phyloP scores from a whole-genome alignment of 1,139 yeast species.

The Yamadazyma trypodendri region DNA sequence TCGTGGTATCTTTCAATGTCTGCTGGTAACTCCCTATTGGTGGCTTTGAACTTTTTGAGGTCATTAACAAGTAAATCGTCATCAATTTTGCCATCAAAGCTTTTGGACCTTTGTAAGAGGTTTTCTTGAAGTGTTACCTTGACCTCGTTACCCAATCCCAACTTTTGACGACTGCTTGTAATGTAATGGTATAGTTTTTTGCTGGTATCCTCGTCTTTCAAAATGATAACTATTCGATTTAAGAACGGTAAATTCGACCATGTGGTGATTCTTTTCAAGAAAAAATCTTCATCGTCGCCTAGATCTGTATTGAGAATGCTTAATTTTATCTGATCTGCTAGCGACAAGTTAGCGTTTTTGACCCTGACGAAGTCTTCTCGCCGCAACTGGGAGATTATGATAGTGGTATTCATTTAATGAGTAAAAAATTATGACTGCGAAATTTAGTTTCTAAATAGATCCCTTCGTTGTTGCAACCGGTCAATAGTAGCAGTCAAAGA shows the following conservation, averaged over 20 bases:
- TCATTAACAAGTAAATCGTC: slow-evolving; percentile 24
- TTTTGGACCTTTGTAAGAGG: slow-evolving; percentile 38
- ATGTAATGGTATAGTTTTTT: slow-evolving; percentile 23
- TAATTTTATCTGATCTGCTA: slow-evolving; percentile 38
- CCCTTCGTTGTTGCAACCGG: background rate
- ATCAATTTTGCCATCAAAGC: slow-evolving; percentile 29
- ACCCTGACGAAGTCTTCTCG: slow-evolving; percentile 30
- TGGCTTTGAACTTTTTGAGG: slow-evolving; percentile 26
- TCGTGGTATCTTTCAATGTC: slow-evolving; percentile 29
- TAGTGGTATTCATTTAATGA: slow-evolving; percentile 26
- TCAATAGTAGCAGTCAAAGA: no score
- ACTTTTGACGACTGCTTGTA: slow-evolving; percentile 6
- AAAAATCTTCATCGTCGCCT: slow-evolving; percentile 23
- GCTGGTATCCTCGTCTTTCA: slow-evolving; percentile 35
- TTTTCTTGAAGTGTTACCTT: slow-evolving; percentile 44
- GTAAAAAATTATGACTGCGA: background rate
- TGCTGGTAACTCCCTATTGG: slow-evolving; percentile 11
- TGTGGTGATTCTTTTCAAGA: slow-evolving; percentile 30
- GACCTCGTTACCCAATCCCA: slow-evolving; percentile 12
- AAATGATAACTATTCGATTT: slow-evolving; percentile 40
- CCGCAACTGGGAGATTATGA: slow-evolving; percentile 36
- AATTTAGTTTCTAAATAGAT: background rate
- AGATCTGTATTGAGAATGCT: slow-evolving; percentile 26
- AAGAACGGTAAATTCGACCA: slow-evolving; percentile 49
- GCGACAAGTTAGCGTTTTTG: slow-evolving; percentile 20